phyloP scores from a whole-genome alignment of 805 yeast species.

The Komagataella ulmi region DNA sequence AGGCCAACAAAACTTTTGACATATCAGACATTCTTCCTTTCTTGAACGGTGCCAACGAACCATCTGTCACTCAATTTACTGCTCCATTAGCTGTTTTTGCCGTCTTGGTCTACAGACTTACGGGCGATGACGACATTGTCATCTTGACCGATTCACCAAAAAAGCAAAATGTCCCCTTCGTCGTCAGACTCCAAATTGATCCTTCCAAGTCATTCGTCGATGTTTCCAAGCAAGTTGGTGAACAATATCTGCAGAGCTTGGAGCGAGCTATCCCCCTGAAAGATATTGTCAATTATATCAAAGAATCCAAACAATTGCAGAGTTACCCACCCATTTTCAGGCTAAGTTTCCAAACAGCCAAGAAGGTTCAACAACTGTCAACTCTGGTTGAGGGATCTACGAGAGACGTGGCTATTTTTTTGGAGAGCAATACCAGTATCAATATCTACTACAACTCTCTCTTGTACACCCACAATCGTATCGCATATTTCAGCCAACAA shows the following conservation, averaged over 20 bases:
- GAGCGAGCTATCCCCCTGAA: conserved; percentile 28
- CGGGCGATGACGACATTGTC: conserved; percentile 93
- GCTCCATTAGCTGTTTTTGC: conserved; percentile 55
- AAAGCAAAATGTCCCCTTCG: conserved; percentile 30
- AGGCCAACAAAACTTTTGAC: conserved; percentile 33
- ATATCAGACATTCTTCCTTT: conserved; percentile 9
- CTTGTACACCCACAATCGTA: conserved; percentile 58
- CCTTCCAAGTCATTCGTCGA: conserved; percentile 41
- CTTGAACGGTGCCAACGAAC: conserved; percentile 6
- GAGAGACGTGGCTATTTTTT: conserved; percentile 53
- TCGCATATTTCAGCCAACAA: conserved; percentile 62
- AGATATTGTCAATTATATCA: conserved; percentile 40
- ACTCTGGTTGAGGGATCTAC: conserved; percentile 37
- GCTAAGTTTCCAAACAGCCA: conserved; percentile 39
- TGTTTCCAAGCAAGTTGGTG: conserved; percentile 30
- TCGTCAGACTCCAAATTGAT: conserved; percentile 49
- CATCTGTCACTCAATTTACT: conserved; percentile 24
- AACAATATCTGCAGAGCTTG: conserved; percentile 22
- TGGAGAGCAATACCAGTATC: conserved; percentile 19
- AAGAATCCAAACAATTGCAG: conserved; percentile 34
- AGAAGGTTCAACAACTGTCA: conserved; percentile 21
- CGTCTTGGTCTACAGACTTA: conserved; percentile 59
- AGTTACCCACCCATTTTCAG: conserved; percentile 51
- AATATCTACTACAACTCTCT: conserved; percentile 60
- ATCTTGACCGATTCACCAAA: conserved; percentile 48